Percentiles rank a stretch among this genome's conserved stretches.
Conservation (phyloP, 495 filamentous ascomycete genomes). For the Eremomyces bilateralis region DNA sequence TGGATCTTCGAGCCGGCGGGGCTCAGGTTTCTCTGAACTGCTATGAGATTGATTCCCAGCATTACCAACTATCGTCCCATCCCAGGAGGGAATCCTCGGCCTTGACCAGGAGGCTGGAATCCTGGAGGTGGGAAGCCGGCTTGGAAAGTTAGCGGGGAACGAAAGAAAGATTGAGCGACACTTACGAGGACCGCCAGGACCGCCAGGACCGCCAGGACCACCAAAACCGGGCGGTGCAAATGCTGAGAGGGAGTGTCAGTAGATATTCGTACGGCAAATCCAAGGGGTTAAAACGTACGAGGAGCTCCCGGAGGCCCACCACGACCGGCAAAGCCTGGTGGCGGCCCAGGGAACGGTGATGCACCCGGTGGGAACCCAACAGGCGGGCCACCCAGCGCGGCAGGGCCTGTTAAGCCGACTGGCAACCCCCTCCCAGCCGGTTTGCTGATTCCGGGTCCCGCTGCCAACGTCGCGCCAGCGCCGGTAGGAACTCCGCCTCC, state of each 20-base stretch:
- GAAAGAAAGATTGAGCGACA: slow-evolving; percentile 1
- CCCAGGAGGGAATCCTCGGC: slow-evolving; percentile 51
- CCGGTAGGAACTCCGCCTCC: slow-evolving; percentile 54
- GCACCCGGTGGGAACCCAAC: slow-evolving; percentile 22
- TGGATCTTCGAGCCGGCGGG: not conserved
- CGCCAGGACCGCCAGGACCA: too few relatives aligned
- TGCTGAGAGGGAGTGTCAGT: slow-evolving; percentile 43
- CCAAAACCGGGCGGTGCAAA: slow-evolving; percentile 34
- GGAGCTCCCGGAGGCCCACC: slow-evolving; percentile 27
- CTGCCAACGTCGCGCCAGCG: slow-evolving; percentile 35
- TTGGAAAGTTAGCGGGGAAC: slow-evolving; percentile 11
- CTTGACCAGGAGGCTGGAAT: slow-evolving; percentile 37
- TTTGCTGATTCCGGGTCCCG: slow-evolving; percentile 78
- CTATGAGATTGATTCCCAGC: not conserved
- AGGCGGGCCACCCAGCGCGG: slow-evolving; percentile 68
- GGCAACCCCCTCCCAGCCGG: slow-evolving; percentile 85
- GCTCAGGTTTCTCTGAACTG: not conserved
- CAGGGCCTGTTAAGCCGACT: slow-evolving; percentile 70
- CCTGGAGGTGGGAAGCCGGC: slow-evolving; percentile 35
- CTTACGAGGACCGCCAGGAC: too few relatives aligned
- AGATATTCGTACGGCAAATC: slow-evolving; percentile 15
- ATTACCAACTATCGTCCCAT: slow-evolving; percentile 58
- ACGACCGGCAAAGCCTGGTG: slow-evolving; percentile 48
- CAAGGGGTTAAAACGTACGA: slow-evolving; percentile 12
- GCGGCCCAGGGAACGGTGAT: slow-evolving; percentile 22